Percentiles rank a stretch among this genome's conserved stretches.
These are phyloP conservation scores for Citrus glauca DNA, from an alignment of 345 rosid genomes.

Conservation along the genomic window DNA sequence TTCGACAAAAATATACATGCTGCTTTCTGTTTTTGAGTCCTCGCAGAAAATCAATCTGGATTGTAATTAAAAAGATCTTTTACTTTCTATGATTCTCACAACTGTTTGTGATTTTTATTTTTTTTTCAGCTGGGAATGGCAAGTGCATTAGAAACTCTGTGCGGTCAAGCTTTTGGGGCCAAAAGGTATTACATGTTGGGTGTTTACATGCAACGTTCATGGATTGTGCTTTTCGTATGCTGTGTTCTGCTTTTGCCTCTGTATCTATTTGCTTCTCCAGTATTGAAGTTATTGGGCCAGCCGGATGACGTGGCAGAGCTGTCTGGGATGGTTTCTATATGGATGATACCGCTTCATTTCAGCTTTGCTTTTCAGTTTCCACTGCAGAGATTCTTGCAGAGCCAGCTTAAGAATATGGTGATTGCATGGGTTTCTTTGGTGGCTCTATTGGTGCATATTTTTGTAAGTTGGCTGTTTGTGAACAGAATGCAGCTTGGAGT, in stretches of 20 bases:
- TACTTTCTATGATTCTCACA: not conserved
- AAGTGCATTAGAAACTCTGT: conserved; percentile 58
- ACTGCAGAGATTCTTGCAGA: conserved; percentile 65
- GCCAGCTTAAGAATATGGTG: conserved; percentile 58
- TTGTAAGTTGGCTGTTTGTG: conserved; percentile 64
- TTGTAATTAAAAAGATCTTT: not conserved
- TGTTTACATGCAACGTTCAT: conserved; percentile 72
- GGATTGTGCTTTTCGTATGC: conserved; percentile 55
- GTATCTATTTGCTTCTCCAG: conserved; percentile 46
- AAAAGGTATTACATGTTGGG: conserved; percentile 66
- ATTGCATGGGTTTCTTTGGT: conserved; percentile 48
- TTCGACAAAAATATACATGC: not conserved
- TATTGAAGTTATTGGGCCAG: conserved; percentile 63
- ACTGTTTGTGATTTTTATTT: not conserved
- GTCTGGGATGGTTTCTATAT: conserved; percentile 42
- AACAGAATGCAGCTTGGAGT: conserved; percentile 46
- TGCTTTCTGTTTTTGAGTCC: not conserved
- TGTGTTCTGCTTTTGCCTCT: conserved; percentile 53
- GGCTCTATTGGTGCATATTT: conserved; percentile 50
- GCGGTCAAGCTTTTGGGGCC: conserved; percentile 75
- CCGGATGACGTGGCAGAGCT: conserved; percentile 57
- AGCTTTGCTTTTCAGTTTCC: conserved; percentile 75
- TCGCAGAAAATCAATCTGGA: not conserved
- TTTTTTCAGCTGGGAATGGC: conserved; percentile 63
- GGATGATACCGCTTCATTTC: conserved; percentile 71